Percentiles rank a stretch among this genome's conserved stretches.
Evolutionary conservation across 73 alveolate genomes (phyloP).

Genomic region (Breviolum minutum): DNA sequence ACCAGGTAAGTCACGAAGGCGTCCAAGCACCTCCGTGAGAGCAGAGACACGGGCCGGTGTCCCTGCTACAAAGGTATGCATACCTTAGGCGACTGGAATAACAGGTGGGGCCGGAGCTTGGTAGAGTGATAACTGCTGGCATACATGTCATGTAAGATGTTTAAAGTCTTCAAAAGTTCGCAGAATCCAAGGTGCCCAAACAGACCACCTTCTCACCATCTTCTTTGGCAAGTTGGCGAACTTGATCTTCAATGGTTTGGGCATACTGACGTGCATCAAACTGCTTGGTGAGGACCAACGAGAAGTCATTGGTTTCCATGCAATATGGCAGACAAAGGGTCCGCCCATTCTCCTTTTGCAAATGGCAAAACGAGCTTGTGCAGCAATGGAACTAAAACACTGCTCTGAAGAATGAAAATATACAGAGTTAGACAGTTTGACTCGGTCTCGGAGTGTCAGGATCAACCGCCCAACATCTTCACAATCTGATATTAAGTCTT

Average conservation of each 20-base stretch:
- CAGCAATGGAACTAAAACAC: too few relatives aligned
- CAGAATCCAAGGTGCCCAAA: constrained; percentile 21
- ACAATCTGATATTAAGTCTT: too few relatives aligned
- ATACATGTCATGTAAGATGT: too few relatives aligned
- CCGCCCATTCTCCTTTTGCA: background rate
- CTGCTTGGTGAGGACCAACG: constrained; percentile 63
- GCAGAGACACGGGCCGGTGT: constrained; percentile 61
- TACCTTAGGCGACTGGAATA: background rate
- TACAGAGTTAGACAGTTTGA: too few relatives aligned
- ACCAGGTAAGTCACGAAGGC: constrained; percentile 53
- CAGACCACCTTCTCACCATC: constrained; percentile 86
- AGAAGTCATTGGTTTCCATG: constrained; percentile 86
- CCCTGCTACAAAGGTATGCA: constrained; percentile 67
- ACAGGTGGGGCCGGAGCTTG: background rate
- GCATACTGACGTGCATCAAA: constrained; percentile 69
- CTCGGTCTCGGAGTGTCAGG: too few relatives aligned
- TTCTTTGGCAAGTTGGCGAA: constrained; percentile 76
- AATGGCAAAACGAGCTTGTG: too few relatives aligned
- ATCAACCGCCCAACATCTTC: too few relatives aligned
- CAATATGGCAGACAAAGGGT: constrained; percentile 65
- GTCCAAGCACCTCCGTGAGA: constrained; percentile 73
- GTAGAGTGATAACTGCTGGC: too few relatives aligned
- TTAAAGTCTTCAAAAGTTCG: background rate
- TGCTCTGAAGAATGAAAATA: too few relatives aligned
- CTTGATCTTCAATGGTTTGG: constrained; percentile 60